These are phyloP conservation scores for Hypocreales sp. DNA, from an alignment of 2,329 filamentous ascomycete species.

Conservation along the genomic window DNA sequence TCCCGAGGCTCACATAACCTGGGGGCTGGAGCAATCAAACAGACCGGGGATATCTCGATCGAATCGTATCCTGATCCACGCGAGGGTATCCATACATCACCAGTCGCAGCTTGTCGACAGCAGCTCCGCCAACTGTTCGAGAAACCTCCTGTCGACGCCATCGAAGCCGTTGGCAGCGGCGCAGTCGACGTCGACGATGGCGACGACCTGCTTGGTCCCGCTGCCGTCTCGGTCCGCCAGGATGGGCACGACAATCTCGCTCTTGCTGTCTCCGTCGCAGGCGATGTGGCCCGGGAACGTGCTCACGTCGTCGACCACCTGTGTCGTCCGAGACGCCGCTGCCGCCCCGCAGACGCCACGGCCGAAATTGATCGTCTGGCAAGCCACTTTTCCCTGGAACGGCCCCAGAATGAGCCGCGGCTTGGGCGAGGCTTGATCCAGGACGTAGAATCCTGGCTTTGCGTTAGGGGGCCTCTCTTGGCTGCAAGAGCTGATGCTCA, in stretches of 20 bases:
- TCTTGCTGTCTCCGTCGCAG: conserved; percentile 60
- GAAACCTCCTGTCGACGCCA: conserved; percentile 44
- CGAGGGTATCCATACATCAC: too few relatives aligned
- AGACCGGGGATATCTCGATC: too few relatives aligned
- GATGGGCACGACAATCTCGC: conserved; percentile 72
- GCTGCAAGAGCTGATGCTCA: conserved; percentile 12
- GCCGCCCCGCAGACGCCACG: conserved; percentile 64
- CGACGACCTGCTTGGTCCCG: conserved; percentile 35
- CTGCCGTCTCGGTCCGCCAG: conserved; percentile 18
- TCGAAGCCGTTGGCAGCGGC: conserved; percentile 52
- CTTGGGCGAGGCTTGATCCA: conserved; percentile 30
- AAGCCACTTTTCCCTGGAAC: conserved; percentile 69
- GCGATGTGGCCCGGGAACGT: conserved; percentile 68
- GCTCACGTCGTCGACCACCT: conserved; percentile 56
- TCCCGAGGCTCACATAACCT: too few relatives aligned
- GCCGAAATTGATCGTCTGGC: conserved; percentile 60
- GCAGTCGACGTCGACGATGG: conserved; percentile 71
- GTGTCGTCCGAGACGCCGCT: conserved; percentile 42
- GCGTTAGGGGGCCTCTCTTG: too few relatives aligned
- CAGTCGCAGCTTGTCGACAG: conserved; percentile 50
- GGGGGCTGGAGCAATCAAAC: too few relatives aligned
- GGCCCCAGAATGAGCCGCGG: conserved; percentile 58
- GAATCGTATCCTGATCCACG: too few relatives aligned
- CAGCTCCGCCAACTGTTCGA: conserved; percentile 51
- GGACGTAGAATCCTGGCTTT: conserved; percentile 53